phyloP scores from a whole-genome alignment of 495 filamentous ascomycete genomes.

The Bathelium albidoporum region DNA sequence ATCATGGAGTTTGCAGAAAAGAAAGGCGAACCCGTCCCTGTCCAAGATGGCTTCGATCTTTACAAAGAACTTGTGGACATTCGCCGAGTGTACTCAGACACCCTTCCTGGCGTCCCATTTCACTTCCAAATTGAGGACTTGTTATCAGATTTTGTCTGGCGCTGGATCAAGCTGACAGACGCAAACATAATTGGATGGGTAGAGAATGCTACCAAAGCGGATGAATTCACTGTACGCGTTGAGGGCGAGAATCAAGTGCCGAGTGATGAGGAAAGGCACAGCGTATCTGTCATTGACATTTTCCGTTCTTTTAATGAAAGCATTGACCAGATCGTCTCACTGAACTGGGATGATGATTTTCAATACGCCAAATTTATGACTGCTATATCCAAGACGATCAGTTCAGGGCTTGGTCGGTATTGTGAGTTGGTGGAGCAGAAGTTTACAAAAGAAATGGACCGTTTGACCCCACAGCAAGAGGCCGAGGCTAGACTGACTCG shows the following conservation, averaged over 20 bases:
- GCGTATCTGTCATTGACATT: constrained; percentile 84
- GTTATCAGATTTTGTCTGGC: constrained; percentile 86
- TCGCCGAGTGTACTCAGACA: constrained; percentile 61
- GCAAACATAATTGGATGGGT: constrained; percentile 72
- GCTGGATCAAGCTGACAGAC: constrained; percentile 79
- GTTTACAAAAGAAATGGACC: constrained; percentile 89
- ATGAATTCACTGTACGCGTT: constrained; percentile 62
- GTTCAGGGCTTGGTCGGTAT: constrained; percentile 72
- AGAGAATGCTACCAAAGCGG: constrained; percentile 80
- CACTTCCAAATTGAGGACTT: constrained; percentile 77
- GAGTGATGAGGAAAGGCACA: constrained; percentile 78
- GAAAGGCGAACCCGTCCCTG: constrained; percentile 60
- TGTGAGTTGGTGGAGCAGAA: constrained; percentile 82
- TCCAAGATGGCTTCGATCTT: constrained; percentile 88
- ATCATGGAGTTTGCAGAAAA: constrained; percentile 63
- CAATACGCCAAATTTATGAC: constrained; percentile 98
- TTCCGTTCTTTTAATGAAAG: constrained; percentile 89
- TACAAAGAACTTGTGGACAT: constrained; percentile 82
- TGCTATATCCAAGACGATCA: constrained; percentile 76
- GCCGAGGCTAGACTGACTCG: constrained; percentile 63
- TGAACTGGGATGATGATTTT: constrained; percentile 87
- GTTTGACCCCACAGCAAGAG: constrained; percentile 76
- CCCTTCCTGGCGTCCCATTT: constrained; percentile 58
- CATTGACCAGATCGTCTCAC: constrained; percentile 69
- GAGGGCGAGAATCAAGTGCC: constrained; percentile 41